Percentiles rank a stretch among this genome's conserved stretches.
phyloP scores from a whole-genome alignment of 768 basidiomycete species.

The Collybia nuda region DNA sequence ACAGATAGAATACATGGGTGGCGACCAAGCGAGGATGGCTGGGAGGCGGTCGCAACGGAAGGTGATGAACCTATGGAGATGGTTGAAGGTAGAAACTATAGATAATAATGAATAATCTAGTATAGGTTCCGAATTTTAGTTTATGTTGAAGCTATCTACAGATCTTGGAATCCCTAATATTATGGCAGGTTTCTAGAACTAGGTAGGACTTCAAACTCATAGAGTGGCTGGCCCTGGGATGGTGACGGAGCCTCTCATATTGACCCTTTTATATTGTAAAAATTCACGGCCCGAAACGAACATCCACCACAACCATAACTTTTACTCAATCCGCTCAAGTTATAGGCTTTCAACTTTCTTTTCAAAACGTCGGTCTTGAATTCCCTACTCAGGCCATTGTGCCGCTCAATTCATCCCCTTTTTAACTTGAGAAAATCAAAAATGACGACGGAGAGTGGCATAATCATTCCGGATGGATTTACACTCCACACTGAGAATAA shows the following conservation, averaged over 20 bases:
- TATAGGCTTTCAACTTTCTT: not conserved
- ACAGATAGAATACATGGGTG: slow-evolving; percentile 51
- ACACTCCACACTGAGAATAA: slow-evolving; percentile 81
- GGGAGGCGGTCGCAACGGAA: slow-evolving; percentile 77
- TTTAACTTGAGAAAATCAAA: slow-evolving; percentile 1
- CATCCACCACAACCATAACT: no score
- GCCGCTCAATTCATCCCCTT: slow-evolving; percentile 12
- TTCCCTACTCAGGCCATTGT: slow-evolving; percentile 20
- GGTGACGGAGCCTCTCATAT: no score
- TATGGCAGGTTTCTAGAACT: no score
- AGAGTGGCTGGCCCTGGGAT: no score
- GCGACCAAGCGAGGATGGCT: slow-evolving; percentile 58
- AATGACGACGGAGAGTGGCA: slow-evolving; percentile 24
- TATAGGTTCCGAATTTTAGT: slow-evolving; percentile 3
- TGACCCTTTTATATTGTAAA: no score
- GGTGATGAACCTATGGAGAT: slow-evolving; percentile 74
- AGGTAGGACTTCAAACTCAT: no score
- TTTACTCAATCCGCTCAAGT: no score
- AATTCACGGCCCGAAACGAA: no score
- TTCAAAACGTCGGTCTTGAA: slow-evolving; percentile 17
- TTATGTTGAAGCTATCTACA: no score
- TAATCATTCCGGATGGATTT: slow-evolving; percentile 68
- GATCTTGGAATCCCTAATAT: no score
- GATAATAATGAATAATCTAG: slow-evolving; percentile 11
- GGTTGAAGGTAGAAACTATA: slow-evolving; percentile 32